These are phyloP conservation scores for Trichaptum fuscoviolaceum DNA, from an alignment of 768 basidiomycete genomes.

Conservation along the genomic window DNA sequence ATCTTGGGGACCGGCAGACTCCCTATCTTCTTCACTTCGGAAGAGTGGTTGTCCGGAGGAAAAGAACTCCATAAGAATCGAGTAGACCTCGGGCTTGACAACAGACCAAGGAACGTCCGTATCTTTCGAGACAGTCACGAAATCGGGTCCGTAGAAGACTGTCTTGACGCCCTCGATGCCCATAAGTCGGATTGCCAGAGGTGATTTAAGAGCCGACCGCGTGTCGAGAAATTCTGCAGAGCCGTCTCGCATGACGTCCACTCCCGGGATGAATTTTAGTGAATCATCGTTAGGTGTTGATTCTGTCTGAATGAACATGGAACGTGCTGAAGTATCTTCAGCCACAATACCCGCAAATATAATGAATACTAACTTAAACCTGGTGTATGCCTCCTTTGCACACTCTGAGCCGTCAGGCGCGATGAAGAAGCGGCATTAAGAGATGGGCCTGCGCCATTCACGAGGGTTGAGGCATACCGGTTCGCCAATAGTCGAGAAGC, in stretches of 20 bases:
- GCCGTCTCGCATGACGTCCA: slow-evolving; percentile 80
- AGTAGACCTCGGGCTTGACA: slow-evolving; percentile 95
- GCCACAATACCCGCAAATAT: slow-evolving; percentile 3
- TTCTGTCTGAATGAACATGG: slow-evolving; percentile 99
- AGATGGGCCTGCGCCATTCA: slow-evolving; percentile 19
- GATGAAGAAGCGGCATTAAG: slow-evolving; percentile 28
- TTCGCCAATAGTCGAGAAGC: neutral
- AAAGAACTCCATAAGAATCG: slow-evolving; percentile 95
- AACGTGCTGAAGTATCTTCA: slow-evolving; percentile 45
- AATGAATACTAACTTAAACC: slow-evolving; percentile 7
- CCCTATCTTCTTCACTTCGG: slow-evolving; percentile 72
- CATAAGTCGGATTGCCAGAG: slow-evolving; percentile 92
- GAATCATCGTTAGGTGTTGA: slow-evolving; percentile 96
- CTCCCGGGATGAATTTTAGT: slow-evolving; percentile 95
- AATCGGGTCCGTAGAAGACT: slow-evolving; percentile 97
- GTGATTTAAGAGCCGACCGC: slow-evolving; percentile 79
- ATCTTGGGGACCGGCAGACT: slow-evolving; percentile 85
- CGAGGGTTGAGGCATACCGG: neutral
- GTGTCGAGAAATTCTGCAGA: slow-evolving; percentile 94
- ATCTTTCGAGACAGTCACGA: slow-evolving; percentile 93
- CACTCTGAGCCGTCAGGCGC: slow-evolving; percentile 7
- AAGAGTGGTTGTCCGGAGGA: slow-evolving; percentile 87
- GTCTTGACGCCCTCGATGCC: slow-evolving; percentile 86
- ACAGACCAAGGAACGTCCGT: slow-evolving; percentile 81
- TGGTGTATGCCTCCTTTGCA: slow-evolving; percentile 9